Evolutionary conservation across 2,329 filamentous ascomycete genomes (phyloP).

Genomic region (Aspergillus tamarii): DNA sequence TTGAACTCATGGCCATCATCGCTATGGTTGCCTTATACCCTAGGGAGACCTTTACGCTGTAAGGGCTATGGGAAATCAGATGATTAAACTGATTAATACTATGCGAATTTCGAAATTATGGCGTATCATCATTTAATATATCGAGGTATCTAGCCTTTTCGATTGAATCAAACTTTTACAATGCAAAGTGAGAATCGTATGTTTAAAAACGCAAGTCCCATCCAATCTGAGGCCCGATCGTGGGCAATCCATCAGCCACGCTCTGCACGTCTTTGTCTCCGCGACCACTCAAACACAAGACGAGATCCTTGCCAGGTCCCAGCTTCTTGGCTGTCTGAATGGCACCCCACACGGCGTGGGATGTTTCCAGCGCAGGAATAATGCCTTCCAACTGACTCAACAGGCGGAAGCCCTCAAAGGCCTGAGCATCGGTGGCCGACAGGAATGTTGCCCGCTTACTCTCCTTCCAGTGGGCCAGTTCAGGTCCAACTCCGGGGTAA

Average conservation of each 20-base stretch:
- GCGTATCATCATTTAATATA: background rate
- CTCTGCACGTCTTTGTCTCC: conserved; percentile 98
- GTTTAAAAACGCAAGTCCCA: conserved; percentile 48
- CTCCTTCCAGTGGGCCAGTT: conserved; percentile 89
- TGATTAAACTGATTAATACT: too few relatives aligned
- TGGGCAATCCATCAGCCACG: conserved; percentile 87
- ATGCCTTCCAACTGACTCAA: conserved; percentile 89
- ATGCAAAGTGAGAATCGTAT: background rate
- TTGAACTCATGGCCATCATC: too few relatives aligned
- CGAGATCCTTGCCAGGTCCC: conserved; percentile 80
- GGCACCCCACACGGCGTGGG: conserved; percentile 85
- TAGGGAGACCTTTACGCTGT: too few relatives aligned
- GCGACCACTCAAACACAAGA: conserved; percentile 86
- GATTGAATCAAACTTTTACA: background rate
- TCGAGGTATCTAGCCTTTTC: background rate
- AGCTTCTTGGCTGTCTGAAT: conserved; percentile 87
- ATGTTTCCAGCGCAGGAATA: conserved; percentile 88
- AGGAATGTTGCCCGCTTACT: conserved; percentile 79
- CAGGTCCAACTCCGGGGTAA: conserved; percentile 92
- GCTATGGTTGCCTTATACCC: too few relatives aligned
- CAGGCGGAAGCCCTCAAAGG: conserved; percentile 79
- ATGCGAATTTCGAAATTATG: background rate
- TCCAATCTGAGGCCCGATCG: conserved; percentile 79
- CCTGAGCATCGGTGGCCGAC: conserved; percentile 86
- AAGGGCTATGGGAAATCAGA: too few relatives aligned